Conservation (phyloP, 2,329 filamentous ascomycete genomes). For the Raffaelea ambrosiae region DNA sequence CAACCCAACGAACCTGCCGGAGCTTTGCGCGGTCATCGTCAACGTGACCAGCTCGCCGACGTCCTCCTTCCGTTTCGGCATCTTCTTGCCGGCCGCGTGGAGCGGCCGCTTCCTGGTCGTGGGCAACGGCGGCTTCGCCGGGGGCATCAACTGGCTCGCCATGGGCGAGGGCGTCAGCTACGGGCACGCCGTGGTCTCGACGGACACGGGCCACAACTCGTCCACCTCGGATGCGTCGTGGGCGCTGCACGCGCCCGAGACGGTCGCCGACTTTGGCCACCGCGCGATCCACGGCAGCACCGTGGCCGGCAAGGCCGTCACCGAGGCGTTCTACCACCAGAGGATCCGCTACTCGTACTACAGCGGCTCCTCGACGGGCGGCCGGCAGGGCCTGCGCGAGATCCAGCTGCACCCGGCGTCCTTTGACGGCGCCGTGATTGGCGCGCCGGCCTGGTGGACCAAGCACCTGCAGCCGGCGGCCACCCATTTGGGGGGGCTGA, state of each 20-base stretch:
- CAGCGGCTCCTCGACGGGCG: conserved; percentile 50
- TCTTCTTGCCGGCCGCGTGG: conserved; percentile 24
- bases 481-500: conserved; percentile 32
- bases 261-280: conserved; percentile 27
- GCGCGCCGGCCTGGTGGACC: conserved; percentile 32
- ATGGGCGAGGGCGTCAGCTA: conserved; percentile 19
- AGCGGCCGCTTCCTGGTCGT: conserved; percentile 21
- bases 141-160: conserved; percentile 23
- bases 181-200: conserved; percentile 32
- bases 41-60: conserved; percentile 18
- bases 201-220: conserved; percentile 35
- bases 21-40: conserved; percentile 23
- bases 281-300: conserved; percentile 39
- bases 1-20: conserved; percentile 21
- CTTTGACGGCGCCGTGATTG: conserved; percentile 49
- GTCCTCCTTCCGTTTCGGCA: conserved; percentile 21
- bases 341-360: conserved; percentile 42
- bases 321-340: conserved; percentile 36
- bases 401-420: conserved; percentile 43
- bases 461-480: conserved; percentile 31
- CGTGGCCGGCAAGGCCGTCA: conserved; percentile 36
- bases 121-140: conserved; percentile 23
- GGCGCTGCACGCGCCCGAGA: conserved; percentile 28
- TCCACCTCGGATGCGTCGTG: conserved; percentile 22
- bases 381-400: conserved; percentile 48